Evolutionary conservation across 139 green algal species (phyloP).

Genomic region (Pleodorina starrii): DNA sequence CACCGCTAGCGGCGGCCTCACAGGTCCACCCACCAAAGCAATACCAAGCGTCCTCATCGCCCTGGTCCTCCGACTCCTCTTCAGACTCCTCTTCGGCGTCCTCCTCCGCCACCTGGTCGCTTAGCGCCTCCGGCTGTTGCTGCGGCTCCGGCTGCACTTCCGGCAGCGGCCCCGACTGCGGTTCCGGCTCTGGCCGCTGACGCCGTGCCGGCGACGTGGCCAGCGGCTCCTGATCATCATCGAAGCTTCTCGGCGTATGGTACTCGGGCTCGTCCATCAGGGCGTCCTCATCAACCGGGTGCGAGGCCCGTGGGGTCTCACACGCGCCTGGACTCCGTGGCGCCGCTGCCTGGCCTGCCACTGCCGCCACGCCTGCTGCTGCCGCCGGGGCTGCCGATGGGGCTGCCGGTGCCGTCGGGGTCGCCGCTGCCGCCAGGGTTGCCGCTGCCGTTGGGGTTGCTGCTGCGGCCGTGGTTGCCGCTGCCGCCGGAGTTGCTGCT

Average conservation of each 20-base stretch:
- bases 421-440: background rate
- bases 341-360: background rate
- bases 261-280: background rate
- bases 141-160: background rate
- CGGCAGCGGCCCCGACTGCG: background rate
- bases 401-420: background rate
- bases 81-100: background rate
- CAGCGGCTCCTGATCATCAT: background rate
- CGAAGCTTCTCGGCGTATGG: background rate
- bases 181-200: background rate
- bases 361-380: background rate
- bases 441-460: too few species aligned
- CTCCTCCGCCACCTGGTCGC: background rate
- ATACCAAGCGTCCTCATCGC: background rate
- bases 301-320: background rate
- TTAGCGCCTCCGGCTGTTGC: background rate
- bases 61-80: background rate
- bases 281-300: background rate
- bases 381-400: background rate
- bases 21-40: background rate
- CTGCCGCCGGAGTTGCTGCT: background rate
- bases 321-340: background rate
- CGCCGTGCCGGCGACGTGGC: too few species aligned
- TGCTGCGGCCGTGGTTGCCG: background rate
- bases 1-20: background rate